Evolutionary conservation across 1,284 basidiomycete genomes (phyloP), one percentile per base, ranked within the genome.

Genomic region (Moniliophthora roreri): DNA sequence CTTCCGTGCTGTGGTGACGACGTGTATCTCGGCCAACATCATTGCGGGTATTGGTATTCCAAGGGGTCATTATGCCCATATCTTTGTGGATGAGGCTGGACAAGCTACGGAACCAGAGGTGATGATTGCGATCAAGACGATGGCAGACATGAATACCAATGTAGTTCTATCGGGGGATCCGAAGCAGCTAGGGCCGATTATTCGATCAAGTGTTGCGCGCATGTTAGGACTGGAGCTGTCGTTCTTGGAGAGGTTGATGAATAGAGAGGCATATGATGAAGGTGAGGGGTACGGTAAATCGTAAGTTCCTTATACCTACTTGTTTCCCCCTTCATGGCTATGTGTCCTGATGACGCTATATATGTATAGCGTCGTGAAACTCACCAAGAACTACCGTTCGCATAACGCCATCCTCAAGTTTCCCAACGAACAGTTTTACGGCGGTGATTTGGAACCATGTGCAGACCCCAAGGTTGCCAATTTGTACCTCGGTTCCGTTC

Each of bases 61-160:
- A 0, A 69, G 76, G 4, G 84, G 82, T 0, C 82, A 86, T 64
- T 87, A 80, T 60, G 73, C 67, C 1, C 78, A 85, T 54, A 82
- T 87, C n/a, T 83, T 87, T 60, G 67, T 85, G 7, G 84, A 87
- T 61, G 84, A 87, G 58, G 84, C 84, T 3, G 84, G 81, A 0
- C 84, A 87, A 58, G 82, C 81, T 0, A 81, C 79, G 0, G 85
- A 87, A 60, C 81, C 84, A 0, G 81, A 85, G 59, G 70, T 68
- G 0, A 78, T 85, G 68, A 74, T 84, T 20, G 71, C 77, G 0
- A 79, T 86, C 60, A 79, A 77, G 63, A 78, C 74, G 4, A 72
- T 84, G 67, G 77, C 79, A 0, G 76, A 78, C 53, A 66, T 63
- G 5, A 58, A 63, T 1, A 86, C 84, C 0, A 83, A 83, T 53